These are phyloP conservation scores for Dendrobium chrysotoxum DNA, from an alignment of 106 monocot genomes.

Conservation along the genomic window DNA sequence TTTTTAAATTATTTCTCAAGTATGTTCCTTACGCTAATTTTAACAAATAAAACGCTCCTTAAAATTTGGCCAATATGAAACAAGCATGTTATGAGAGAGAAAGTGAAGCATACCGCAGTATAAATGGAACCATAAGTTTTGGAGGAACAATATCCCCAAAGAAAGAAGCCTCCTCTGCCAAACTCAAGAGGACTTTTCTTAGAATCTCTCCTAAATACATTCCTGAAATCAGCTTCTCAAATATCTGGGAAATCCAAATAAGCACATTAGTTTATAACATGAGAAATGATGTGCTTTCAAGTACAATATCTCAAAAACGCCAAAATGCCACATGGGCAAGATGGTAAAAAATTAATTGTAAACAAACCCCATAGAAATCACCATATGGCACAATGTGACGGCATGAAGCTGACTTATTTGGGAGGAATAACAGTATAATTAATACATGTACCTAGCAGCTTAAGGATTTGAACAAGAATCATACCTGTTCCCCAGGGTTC, in stretches of 20 bases:
- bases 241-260: constrained; percentile 43
- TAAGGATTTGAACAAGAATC: not conserved
- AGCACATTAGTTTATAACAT: not conserved
- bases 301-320: not conserved
- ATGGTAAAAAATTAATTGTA: not conserved
- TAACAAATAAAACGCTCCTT: no score
- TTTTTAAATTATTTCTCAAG: no score
- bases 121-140: constrained; percentile 66
- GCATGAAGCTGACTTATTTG: not conserved
- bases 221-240: constrained; percentile 87
- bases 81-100: no score
- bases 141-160: constrained; percentile 75
- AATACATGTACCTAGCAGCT: not conserved
- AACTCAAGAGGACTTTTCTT: constrained; percentile 67
- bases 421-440: not conserved
- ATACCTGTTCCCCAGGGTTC: constrained; percentile 93
- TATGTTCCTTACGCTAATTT: no score
- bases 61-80: no score
- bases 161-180: constrained; percentile 75
- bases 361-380: not conserved
- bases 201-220: constrained; percentile 98
- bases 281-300: not conserved
- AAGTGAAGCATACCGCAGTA: constrained; percentile 42
- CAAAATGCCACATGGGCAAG: not conserved
- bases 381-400: not conserved